Evolutionary conservation across 345 rosid genomes (phyloP).

Genomic region (Brassica carinata): DNA sequence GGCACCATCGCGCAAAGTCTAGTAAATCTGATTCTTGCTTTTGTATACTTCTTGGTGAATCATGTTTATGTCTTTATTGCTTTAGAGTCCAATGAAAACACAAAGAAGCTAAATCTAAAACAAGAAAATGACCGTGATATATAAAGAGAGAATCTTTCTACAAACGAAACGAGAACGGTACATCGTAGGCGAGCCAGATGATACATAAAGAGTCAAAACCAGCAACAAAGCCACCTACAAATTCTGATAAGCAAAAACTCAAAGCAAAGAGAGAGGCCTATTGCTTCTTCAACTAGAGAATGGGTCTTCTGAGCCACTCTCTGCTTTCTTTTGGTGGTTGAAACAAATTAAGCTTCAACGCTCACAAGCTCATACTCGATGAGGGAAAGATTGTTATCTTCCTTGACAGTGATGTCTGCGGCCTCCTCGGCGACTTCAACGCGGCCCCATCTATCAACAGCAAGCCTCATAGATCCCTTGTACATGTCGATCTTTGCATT

Average conservation of each 20-base stretch:
- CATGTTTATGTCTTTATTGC: background rate
- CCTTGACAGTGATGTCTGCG: conserved; percentile 62
- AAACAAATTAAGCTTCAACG: conserved; percentile 42
- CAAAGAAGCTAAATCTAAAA: background rate
- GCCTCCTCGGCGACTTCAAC: conserved; percentile 54
- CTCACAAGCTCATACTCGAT: conserved; percentile 75
- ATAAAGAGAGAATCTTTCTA: conserved; percentile 21
- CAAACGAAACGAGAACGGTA: conserved; percentile 11
- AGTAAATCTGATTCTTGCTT: background rate
- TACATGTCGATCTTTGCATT: conserved; percentile 81
- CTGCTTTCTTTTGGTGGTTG: background rate
- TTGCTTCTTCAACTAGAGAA: conserved; percentile 8
- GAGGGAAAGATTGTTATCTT: conserved; percentile 77
- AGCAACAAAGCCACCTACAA: conserved; percentile 9
- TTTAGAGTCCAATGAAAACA: background rate
- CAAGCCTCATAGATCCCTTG: conserved; percentile 84
- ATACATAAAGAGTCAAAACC: conserved; percentile 32
- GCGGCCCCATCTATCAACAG: conserved; percentile 71
- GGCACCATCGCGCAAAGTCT: too few relatives aligned
- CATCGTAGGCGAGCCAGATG: conserved; percentile 13
- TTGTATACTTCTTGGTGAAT: background rate
- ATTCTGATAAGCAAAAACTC: conserved; percentile 32
- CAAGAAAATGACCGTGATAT: background rate
- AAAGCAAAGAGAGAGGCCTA: conserved; percentile 4
- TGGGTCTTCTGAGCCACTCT: conserved; percentile 1